A percentile compares a stretch with the other conserved stretches of the same genome.
phyloP scores from a whole-genome alignment of 2,329 filamentous ascomycete genomes.

The Botrytis fabae region DNA sequence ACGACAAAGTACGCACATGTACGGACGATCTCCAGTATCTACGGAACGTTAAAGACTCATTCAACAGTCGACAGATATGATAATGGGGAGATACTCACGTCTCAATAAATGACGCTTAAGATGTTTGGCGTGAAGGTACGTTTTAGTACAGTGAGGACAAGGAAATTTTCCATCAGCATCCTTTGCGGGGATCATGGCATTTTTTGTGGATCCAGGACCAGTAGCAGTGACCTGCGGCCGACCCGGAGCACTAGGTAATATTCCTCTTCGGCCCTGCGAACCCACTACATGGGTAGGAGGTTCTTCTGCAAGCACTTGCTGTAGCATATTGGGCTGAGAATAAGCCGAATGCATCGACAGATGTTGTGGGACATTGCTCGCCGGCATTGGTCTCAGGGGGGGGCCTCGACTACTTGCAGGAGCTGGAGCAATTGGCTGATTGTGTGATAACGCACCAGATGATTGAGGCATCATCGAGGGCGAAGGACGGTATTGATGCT shows the following conservation, averaged over 20 bases:
- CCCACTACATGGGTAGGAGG: conserved; percentile 90
- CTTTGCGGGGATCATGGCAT: conserved; percentile 83
- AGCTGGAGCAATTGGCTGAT: conserved; percentile 74
- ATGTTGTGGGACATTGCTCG: conserved; percentile 55
- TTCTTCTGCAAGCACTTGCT: conserved; percentile 57
- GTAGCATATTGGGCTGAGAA: conserved; percentile 57
- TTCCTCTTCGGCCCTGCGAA: conserved; percentile 88
- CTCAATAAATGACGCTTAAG: conserved; percentile 92
- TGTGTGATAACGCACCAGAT: conserved; percentile 66
- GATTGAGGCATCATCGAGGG: conserved; percentile 66
- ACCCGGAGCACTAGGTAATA: conserved; percentile 86
- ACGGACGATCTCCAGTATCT: conserved; percentile 98
- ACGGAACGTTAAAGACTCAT: conserved; percentile 32
- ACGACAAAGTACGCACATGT: conserved; percentile 96
- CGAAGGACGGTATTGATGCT: conserved; percentile 52
- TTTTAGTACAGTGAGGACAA: conserved; percentile 97
- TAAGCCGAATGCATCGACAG: conserved; percentile 54
- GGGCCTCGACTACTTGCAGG: conserved; percentile 57
- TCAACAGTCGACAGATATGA: conserved; percentile 22
- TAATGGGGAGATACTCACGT: conserved; percentile 65
- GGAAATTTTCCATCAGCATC: conserved; percentile 98
- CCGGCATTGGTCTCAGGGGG: conserved; percentile 67
- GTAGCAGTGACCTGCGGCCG: conserved; percentile 73
- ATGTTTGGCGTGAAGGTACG: conserved; percentile 95
- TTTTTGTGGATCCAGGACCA: conserved; percentile 71